Evolutionary conservation across 768 basidiomycete genomes (phyloP), one percentile per base, ranked within the genome.

Genomic region (Brasilioporus rufonigricans): DNA sequence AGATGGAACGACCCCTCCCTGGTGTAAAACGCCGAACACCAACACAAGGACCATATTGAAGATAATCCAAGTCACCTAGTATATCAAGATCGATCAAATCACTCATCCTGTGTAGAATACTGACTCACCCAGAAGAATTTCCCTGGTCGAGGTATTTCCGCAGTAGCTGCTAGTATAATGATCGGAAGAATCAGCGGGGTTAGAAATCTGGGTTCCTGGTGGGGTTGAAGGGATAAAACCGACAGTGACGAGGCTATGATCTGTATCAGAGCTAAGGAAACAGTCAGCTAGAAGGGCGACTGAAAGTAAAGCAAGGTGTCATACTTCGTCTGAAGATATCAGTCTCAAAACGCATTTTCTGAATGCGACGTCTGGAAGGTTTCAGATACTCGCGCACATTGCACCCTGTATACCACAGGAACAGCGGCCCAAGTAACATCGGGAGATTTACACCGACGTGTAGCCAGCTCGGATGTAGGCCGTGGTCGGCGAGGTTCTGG

Each of bases 1-100:
- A 24, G 75, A 76, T 6, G 69, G 75, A n/a, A 74, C 67, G n/a
- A 76, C 63, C 18, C 75, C 75, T 38, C 73, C 75, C 57, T 76
- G 75, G 32, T 76, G 74, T 29, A 75, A 52, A 43, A 76, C 7
- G 14, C 74, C 75, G 40, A 75, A 76, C 13, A 75, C 54, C 5
- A 69, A n/a, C 0, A 63, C 61, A 4, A 74, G 64, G 4, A 55
- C 46, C 13, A 59, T 1, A 38, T 76, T 76, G 19, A 65, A 66
- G 19, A 50, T 44, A 39, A 66, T 55, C 68, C 72, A 73, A 6
- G 58, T 52, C 5, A 51, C 44, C 75, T 75, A 33, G 18, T 26
- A 50, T 29, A 18, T 7, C 36, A 41, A 29, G 0, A 21, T 57
- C 23, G 4, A 27, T 53, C 49, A 9, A 39, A 44, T 18, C 8